These are phyloP conservation scores for Trametes villosa DNA, from an alignment of 768 basidiomycete species.

Conservation along the genomic window DNA sequence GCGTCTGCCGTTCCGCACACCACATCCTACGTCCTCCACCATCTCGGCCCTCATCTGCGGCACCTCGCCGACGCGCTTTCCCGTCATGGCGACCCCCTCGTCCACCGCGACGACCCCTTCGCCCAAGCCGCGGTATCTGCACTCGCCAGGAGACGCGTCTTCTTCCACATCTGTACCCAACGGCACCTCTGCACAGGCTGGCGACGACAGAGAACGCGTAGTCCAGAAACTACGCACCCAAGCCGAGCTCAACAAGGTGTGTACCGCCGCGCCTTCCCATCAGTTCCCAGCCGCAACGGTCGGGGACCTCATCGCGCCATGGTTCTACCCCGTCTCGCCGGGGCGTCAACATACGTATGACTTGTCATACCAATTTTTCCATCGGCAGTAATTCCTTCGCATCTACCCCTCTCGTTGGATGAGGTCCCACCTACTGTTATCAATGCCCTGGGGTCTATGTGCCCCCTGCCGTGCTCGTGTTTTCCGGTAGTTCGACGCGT, in stretches of 20 bases:
- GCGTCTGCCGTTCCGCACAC: slow-evolving; percentile 10
- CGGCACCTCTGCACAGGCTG: slow-evolving; percentile 44
- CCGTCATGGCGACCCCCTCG: slow-evolving; percentile 73
- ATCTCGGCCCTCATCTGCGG: neutral
- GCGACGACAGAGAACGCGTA: slow-evolving; percentile 66
- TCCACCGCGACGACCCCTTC: slow-evolving; percentile 85
- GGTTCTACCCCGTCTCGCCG: neutral
- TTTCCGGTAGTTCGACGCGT: too few species aligned
- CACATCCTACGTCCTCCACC: slow-evolving; percentile 6
- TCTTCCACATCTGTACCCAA: slow-evolving; percentile 41
- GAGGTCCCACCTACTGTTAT: neutral
- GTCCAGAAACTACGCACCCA: slow-evolving; percentile 78
- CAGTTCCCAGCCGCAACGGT: slow-evolving; percentile 53
- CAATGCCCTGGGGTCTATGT: neutral
- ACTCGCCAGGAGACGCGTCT: slow-evolving; percentile 46
- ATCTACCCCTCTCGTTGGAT: neutral
- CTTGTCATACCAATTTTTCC: slow-evolving; percentile 16
- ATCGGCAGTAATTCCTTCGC: neutral
- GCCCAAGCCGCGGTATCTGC: slow-evolving; percentile 68
- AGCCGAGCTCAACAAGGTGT: slow-evolving; percentile 79
- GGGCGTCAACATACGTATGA: neutral
- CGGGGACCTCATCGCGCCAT: slow-evolving; percentile 32
- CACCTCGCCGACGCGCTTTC: slow-evolving; percentile 16
- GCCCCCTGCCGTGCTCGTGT: neutral
- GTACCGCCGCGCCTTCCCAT: slow-evolving; percentile 22